phyloP scores from a whole-genome alignment of 208 protist species.

The Trypanosoma platydactyli region DNA sequence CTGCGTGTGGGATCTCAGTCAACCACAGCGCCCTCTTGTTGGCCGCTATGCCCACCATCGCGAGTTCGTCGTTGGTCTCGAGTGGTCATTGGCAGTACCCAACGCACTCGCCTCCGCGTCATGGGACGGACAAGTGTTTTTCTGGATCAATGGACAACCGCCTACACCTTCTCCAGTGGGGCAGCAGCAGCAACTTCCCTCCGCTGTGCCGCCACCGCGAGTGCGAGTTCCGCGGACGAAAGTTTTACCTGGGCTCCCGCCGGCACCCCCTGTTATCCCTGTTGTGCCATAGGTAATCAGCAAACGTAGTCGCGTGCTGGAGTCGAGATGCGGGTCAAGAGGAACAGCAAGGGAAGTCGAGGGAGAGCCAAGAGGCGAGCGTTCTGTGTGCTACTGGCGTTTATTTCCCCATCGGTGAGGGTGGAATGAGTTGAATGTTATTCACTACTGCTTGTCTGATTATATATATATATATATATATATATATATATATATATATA shows the following conservation, averaged over 20 bases:
- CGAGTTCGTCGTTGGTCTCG: conserved; percentile 88
- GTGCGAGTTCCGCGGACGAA: conserved; percentile 52
- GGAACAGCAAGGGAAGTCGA: conserved; percentile 3
- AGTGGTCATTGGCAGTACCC: conserved; percentile 77
- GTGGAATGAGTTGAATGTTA: no score
- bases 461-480: conserved; percentile 1
- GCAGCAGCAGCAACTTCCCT: conserved; percentile 40
- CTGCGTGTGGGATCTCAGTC: conserved; percentile 85
- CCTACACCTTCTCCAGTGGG: conserved; percentile 42
- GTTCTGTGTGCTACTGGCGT: conserved; percentile 16
- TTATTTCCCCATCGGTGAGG: neutral
- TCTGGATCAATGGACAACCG: conserved; percentile 59
- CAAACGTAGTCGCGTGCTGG: neutral
- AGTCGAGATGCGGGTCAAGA: neutral
- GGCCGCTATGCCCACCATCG: conserved; percentile 86
- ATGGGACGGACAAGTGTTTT: conserved; percentile 79
- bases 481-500: conserved; percentile 8
- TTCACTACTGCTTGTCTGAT: neutral
- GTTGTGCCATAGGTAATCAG: neutral
- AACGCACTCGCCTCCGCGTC: conserved; percentile 62
- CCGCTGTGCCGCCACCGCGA: conserved; percentile 78
- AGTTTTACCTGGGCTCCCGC: conserved; percentile 67
- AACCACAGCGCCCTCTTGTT: conserved; percentile 74
- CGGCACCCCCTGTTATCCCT: conserved; percentile 44
- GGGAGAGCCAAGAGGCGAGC: no score